Conservation (phyloP, 2,329 filamentous ascomycete genomes). For the Coleophoma eucalyptorum region DNA sequence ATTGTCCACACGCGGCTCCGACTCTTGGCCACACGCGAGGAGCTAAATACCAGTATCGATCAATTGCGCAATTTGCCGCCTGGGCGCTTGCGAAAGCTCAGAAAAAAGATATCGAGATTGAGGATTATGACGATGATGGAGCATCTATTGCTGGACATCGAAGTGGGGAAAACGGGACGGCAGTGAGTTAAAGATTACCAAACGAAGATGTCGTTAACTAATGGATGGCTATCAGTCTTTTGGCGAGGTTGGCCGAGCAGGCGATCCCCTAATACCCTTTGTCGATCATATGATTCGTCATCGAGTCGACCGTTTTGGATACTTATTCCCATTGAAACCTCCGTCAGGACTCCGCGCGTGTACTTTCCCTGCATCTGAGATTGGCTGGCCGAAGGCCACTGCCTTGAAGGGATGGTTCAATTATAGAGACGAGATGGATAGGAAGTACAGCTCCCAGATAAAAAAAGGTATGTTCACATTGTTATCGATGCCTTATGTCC, state of each 20-base stretch:
- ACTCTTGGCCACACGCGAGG: constrained; percentile 87
- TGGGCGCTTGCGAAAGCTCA: constrained; percentile 84
- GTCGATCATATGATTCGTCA: constrained; percentile 86
- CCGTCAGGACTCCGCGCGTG: constrained; percentile 60
- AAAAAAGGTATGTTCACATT: not conserved
- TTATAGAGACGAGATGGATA: constrained; percentile 65
- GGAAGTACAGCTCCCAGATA: constrained; percentile 51
- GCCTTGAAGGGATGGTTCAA: constrained; percentile 79
- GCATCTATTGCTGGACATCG: constrained; percentile 27
- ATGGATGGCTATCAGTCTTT: no score
- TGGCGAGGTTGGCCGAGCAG: constrained; percentile 66
- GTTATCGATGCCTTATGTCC: not conserved
- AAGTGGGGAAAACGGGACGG: no score
- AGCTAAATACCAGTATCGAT: constrained; percentile 90
- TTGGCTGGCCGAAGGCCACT: constrained; percentile 74
- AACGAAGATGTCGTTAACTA: no score
- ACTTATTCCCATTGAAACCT: constrained; percentile 61
- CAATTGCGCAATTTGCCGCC: constrained; percentile 84
- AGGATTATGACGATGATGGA: constrained; percentile 49
- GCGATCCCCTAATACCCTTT: constrained; percentile 76
- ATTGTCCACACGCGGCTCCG: constrained; percentile 83
- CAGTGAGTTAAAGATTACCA: no score
- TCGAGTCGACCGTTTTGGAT: constrained; percentile 71
- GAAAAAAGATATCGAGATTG: constrained; percentile 68
- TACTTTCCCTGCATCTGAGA: constrained; percentile 54